These are phyloP conservation scores for Dendrobium nobile DNA, from an alignment of 106 monocot species.

Conservation along the genomic window DNA sequence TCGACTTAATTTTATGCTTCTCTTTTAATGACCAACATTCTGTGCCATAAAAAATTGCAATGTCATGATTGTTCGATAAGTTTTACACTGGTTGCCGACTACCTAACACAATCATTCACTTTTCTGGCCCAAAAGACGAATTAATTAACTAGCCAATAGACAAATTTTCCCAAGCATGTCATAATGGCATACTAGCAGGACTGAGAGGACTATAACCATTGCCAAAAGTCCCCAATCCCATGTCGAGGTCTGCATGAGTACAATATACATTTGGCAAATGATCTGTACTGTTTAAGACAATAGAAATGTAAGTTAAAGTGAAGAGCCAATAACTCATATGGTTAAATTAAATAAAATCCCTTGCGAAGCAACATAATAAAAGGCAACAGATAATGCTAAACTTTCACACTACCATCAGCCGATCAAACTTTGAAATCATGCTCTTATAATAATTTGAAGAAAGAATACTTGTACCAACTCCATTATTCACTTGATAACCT, in stretches of 20 bases:
- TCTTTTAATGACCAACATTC: too few species aligned
- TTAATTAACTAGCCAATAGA: neutral
- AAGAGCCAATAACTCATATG: neutral
- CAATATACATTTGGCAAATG: neutral
- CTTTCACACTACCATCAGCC: slow-evolving; percentile 40
- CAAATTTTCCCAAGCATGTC: neutral
- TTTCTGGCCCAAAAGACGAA: neutral
- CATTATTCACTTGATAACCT: slow-evolving; percentile 20
- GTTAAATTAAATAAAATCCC: neutral
- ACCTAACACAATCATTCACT: too few species aligned
- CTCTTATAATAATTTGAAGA: slow-evolving; percentile 34
- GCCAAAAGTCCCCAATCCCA: neutral
- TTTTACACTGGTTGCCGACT: too few species aligned
- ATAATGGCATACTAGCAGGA: neutral
- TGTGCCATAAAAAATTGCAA: too few species aligned
- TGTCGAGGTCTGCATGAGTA: neutral
- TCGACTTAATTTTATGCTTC: too few species aligned
- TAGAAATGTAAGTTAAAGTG: neutral
- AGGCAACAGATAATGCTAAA: neutral
- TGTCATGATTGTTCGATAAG: too few species aligned
- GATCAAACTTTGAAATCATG: slow-evolving; percentile 38
- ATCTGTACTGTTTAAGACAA: neutral
- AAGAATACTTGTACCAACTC: slow-evolving; percentile 31
- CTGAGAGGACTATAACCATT: neutral
- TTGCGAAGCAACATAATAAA: neutral